Conservation (phyloP, 306 rosid species). For the Cucumis hystrix region DNA sequence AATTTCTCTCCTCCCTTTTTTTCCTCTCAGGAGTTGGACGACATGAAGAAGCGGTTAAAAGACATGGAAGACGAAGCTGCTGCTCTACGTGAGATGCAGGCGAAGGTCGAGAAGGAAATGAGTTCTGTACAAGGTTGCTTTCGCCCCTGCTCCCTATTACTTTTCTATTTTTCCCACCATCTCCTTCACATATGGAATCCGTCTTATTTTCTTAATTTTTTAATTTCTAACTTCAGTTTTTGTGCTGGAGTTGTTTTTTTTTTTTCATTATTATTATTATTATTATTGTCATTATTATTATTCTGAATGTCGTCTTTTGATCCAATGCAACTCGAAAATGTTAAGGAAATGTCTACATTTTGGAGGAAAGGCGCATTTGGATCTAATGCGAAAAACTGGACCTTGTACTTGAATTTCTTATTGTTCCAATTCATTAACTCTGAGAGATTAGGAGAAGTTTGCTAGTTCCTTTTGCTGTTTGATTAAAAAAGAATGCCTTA, state of each 20-base stretch:
- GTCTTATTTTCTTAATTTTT: not conserved
- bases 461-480: not conserved
- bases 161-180: not conserved
- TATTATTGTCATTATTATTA: not conserved
- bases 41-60: slow-evolving; percentile 53
- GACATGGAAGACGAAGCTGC: slow-evolving; percentile 59
- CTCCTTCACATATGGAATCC: not conserved
- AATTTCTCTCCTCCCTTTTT: not conserved
- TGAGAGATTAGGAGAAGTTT: not conserved
- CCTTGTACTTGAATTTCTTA: not conserved
- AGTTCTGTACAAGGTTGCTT: slow-evolving; percentile 37
- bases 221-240: not conserved
- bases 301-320: not conserved
- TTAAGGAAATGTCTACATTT: not conserved
- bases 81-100: slow-evolving; percentile 56
- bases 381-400: not conserved
- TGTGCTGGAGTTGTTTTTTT: not conserved
- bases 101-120: slow-evolving; percentile 49
- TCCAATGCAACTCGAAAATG: not conserved
- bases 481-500: not conserved
- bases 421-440: not conserved
- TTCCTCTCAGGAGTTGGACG: slow-evolving; percentile 33
- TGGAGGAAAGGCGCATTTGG: not conserved
- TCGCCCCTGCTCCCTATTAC: not conserved
- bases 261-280: no score